Conservation (phyloP, 306 rosid genomes). For the Castanea sativa region DNA sequence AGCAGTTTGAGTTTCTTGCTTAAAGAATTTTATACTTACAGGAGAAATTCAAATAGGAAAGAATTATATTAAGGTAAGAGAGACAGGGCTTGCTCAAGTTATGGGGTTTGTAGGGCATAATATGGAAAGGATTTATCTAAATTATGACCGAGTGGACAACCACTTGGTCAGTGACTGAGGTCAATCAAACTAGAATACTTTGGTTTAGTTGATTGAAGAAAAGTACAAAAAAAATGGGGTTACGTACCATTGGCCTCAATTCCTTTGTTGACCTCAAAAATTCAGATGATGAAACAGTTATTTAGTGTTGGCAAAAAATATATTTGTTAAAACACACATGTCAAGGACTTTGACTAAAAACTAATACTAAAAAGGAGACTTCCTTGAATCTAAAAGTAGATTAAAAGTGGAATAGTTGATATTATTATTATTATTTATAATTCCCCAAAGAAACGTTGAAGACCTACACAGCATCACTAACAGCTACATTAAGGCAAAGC, state of each 20-base stretch:
- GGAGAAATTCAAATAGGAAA: too few species aligned
- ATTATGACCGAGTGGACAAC: too few species aligned
- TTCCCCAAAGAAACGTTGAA: not conserved
- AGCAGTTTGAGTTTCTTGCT: too few species aligned
- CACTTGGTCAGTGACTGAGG: too few species aligned
- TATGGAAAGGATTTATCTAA: too few species aligned
- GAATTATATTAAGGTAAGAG: too few species aligned
- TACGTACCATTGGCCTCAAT: not conserved
- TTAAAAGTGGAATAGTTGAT: not conserved
- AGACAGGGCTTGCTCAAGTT: too few species aligned
- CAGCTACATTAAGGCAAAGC: not conserved
- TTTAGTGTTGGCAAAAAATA: not conserved
- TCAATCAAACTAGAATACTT: too few species aligned
- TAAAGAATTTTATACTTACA: too few species aligned
- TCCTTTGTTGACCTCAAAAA: not conserved
- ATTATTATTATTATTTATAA: not conserved
- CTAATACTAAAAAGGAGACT: not conserved
- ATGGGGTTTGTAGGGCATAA: too few species aligned
- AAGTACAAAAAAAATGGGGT: not conserved
- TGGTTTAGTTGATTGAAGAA: not conserved
- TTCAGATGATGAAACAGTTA: not conserved
- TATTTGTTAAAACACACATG: not conserved
- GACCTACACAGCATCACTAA: not conserved
- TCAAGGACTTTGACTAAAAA: not conserved
- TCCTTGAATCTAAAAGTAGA: not conserved